Percentiles rank a stretch among this genome's conserved stretches.
These are phyloP conservation scores for Penicillium verrucosum DNA, from an alignment of 2,329 filamentous ascomycete species.

Conservation along the genomic window DNA sequence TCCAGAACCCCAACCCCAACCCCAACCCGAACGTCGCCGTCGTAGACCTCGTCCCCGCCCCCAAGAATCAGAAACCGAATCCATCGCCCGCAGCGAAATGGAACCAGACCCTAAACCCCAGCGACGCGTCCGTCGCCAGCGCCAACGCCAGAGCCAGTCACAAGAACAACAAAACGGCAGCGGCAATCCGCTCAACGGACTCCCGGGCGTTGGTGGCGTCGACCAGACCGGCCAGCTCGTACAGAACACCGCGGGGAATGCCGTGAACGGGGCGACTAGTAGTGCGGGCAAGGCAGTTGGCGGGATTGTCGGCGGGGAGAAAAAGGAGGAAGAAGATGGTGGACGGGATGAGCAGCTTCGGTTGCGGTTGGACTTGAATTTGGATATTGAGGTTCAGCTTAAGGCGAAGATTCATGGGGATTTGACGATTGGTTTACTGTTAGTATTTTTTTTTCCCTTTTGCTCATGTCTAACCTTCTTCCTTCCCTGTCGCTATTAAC, in stretches of 20 bases:
- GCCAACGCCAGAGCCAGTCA: slow-evolving; percentile 49
- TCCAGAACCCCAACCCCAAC: slow-evolving; percentile 29
- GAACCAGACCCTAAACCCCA: slow-evolving; percentile 43
- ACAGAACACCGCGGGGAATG: slow-evolving; percentile 46
- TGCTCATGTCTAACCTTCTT: background rate
- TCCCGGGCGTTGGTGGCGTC: slow-evolving; percentile 47
- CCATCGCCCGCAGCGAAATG: slow-evolving; percentile 50
- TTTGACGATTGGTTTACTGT: slow-evolving; percentile 74
- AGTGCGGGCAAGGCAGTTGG: slow-evolving; percentile 45
- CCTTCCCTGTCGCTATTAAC: background rate
- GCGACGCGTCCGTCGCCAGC: slow-evolving; percentile 26
- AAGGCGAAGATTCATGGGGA: slow-evolving; percentile 86
- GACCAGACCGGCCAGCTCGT: slow-evolving; percentile 58
- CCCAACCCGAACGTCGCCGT: slow-evolving; percentile 43
- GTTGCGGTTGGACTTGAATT: slow-evolving; percentile 70
- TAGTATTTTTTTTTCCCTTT: slow-evolving; percentile 47
- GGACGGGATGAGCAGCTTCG: slow-evolving; percentile 64
- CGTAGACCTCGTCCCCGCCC: slow-evolving; percentile 19
- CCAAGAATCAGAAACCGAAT: slow-evolving; percentile 51
- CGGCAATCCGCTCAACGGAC: slow-evolving; percentile 43
- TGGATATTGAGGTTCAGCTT: slow-evolving; percentile 79
- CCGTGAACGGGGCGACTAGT: slow-evolving; percentile 41
- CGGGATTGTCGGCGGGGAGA: slow-evolving; percentile 33
- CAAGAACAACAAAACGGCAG: slow-evolving; percentile 45
- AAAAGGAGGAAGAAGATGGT: slow-evolving; percentile 42